Conservation (phyloP, 176 grass and related monocot genomes). For the Phoenix dactylifera region DNA sequence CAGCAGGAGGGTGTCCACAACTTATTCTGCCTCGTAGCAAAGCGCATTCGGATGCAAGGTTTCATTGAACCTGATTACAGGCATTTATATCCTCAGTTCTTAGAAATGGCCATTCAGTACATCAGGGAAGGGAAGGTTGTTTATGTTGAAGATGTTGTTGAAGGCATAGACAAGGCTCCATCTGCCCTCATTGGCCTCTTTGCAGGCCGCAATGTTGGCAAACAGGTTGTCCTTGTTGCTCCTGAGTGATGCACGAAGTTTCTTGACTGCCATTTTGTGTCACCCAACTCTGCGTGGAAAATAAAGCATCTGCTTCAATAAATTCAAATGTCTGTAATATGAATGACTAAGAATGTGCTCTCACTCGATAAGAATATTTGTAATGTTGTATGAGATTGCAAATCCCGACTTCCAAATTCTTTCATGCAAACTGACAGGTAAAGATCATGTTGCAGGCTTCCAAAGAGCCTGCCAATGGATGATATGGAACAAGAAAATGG, state of each 20-base stretch:
- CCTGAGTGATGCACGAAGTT: conserved; percentile 4
- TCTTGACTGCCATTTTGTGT: too few species aligned
- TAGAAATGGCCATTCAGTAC: conserved; percentile 23
- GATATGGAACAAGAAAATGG: too few species aligned
- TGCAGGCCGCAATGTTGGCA: conserved; percentile 52
- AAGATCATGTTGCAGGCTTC: too few species aligned
- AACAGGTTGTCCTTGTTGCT: conserved; percentile 50
- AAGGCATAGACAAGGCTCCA: conserved; percentile 49
- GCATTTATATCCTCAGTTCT: conserved; percentile 37
- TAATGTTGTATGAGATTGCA: too few species aligned
- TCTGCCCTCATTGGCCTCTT: conserved; percentile 44
- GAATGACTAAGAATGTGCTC: too few species aligned
- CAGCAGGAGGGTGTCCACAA: conserved; percentile 39
- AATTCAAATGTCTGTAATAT: too few species aligned
- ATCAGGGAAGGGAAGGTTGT: conserved; percentile 35
- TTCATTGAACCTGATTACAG: conserved; percentile 43
- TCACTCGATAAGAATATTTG: too few species aligned
- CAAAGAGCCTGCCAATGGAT: too few species aligned
- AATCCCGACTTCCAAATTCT: too few species aligned
- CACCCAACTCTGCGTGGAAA: too few species aligned
- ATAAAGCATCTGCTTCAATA: too few species aligned
- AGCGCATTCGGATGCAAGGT: conserved; percentile 43
- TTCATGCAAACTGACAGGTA: too few species aligned
- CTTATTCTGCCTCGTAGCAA: conserved; percentile 24
- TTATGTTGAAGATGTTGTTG: conserved; percentile 43